Base-by-base conservation (phyloP, 495 filamentous ascomycete genomes). In the Lophiostoma macrostomum region DNA sequence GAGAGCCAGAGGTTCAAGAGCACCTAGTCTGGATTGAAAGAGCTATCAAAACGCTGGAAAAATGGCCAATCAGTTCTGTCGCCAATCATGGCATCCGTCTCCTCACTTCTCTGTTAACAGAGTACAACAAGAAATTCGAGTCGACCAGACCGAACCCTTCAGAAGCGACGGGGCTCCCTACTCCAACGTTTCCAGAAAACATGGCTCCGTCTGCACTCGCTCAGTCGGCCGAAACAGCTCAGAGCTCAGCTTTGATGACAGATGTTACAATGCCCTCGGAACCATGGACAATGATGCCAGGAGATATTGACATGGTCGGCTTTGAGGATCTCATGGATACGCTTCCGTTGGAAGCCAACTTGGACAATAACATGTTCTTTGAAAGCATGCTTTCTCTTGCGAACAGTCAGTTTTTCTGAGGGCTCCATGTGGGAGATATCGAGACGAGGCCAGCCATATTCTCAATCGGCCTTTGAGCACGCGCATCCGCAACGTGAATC, bases 1-100 rank as follows among this genome's bases (percentile, higher is more conserved):
- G 56, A 35, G 65, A 71, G n/a, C 56, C 50, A 5, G 69, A 74
- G 56, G 53, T 56, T 10, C 44, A 52, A 1, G 66, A 74, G 31
- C 60, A 75, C 40, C 65, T 31, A 27, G 24, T 16, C 10, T 51
- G 37, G 29, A 16, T 56, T 13, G 45, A 61, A 23, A 45, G 36
- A 38, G 30, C 51, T 5, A 47, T 56, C 35, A 20, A 43, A 10
- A 38, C 32, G 8, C 44, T 61, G 11, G 23, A 56, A 25, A 36
- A 18, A 24, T 61, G 50, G 43, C 51, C 50, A 5, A 50, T 35
- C 5, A 61, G 58, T 27, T 40, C 44, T 19, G 12, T 61, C 13
- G 58, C 58, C 0, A 31, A 14, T 0, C 58, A 61, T 20, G 58
- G 58, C 8, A 27, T 52, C 20, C 51, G 46, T 22, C 51, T 61